Percentiles rank a stretch among this genome's conserved stretches.
These are phyloP conservation scores for Myochromella boudieri DNA, from an alignment of 768 basidiomycete genomes.

Conservation along the genomic window DNA sequence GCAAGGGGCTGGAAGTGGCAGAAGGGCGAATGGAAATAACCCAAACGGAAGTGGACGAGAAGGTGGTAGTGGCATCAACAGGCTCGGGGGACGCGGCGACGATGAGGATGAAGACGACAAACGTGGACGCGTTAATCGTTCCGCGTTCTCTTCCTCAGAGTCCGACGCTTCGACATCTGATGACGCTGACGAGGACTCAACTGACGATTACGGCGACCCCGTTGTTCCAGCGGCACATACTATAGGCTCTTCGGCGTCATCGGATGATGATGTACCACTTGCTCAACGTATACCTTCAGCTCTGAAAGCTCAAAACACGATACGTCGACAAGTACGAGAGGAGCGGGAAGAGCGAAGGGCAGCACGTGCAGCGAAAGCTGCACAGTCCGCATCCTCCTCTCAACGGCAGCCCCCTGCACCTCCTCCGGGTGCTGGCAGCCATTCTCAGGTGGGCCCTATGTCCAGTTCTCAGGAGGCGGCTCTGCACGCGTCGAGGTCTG, in stretches of 20 bases:
- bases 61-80: conserved; percentile 31
- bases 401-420: conserved; percentile 32
- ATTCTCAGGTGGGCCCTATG: conserved; percentile 10
- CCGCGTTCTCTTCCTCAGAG: conserved; percentile 33
- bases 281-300: conserved; percentile 84
- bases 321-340: conserved; percentile 68
- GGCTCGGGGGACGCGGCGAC: conserved; percentile 38
- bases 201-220: conserved; percentile 40
- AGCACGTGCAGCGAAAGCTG: conserved; percentile 38
- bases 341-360: conserved; percentile 61
- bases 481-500: conserved; percentile 30
- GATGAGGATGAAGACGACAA: conserved; percentile 30
- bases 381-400: conserved; percentile 19
- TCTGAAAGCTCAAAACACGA: conserved; percentile 76
- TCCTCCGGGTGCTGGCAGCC: conserved; percentile 34
- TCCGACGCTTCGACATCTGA: conserved; percentile 37
- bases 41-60: conserved; percentile 21
- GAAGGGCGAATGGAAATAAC: conserved; percentile 19
- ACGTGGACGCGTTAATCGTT: conserved; percentile 21
- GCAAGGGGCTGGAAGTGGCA: conserved; percentile 14
- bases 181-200: conserved; percentile 38
- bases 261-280: conserved; percentile 82
- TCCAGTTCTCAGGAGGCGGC: conserved; percentile 40
- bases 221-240: conserved; percentile 13
- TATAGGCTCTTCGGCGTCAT: conserved; percentile 22